Evolutionary conservation across 306 rosid species (phyloP).

Genomic region (Acacia acuminata): DNA sequence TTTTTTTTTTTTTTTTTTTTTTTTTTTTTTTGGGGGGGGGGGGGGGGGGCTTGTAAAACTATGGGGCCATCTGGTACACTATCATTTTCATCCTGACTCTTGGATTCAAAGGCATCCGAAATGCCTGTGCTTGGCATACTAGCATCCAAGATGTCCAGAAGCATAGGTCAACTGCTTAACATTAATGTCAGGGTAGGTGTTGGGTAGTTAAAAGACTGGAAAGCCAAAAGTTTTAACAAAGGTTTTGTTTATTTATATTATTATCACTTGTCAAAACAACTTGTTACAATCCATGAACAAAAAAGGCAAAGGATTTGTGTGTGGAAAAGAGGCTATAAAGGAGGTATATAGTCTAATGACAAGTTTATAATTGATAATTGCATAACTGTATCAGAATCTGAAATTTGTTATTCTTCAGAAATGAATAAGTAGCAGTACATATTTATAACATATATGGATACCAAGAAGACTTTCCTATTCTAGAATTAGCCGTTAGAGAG

Average conservation of each 20-base stretch:
- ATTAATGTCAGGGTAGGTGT: neutral
- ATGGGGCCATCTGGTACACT: neutral
- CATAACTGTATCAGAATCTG: neutral
- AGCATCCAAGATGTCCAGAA: neutral
- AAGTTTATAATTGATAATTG: slow-evolving; percentile 9
- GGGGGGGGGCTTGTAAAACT: neutral
- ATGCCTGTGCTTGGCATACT: neutral
- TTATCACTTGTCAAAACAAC: slow-evolving; percentile 15
- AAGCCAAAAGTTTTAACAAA: slow-evolving; percentile 24
- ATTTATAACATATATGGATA: slow-evolving; percentile 25
- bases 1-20: neutral
- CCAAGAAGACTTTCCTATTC: slow-evolving; percentile 1
- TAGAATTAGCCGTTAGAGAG: slow-evolving; percentile 11
- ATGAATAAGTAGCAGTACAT: slow-evolving; percentile 2
- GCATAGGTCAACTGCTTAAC: neutral
- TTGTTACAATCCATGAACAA: slow-evolving; percentile 11
- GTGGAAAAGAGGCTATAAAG: neutral
- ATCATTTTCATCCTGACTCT: slow-evolving; percentile 11
- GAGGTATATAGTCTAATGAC: slow-evolving; percentile 4
- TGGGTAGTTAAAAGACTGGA: slow-evolving; percentile 16
- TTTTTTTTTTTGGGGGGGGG: too few relatives aligned
- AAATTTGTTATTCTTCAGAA: slow-evolving; percentile 4
- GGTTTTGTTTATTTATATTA: slow-evolving; percentile 13
- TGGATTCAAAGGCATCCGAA: neutral
- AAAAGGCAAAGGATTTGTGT: neutral